A percentile compares a stretch with the other conserved stretches of the same genome.
These are phyloP conservation scores for Tetrahymena thermophila DNA, from an alignment of 73 alveolate species.

Conservation along the genomic window DNA sequence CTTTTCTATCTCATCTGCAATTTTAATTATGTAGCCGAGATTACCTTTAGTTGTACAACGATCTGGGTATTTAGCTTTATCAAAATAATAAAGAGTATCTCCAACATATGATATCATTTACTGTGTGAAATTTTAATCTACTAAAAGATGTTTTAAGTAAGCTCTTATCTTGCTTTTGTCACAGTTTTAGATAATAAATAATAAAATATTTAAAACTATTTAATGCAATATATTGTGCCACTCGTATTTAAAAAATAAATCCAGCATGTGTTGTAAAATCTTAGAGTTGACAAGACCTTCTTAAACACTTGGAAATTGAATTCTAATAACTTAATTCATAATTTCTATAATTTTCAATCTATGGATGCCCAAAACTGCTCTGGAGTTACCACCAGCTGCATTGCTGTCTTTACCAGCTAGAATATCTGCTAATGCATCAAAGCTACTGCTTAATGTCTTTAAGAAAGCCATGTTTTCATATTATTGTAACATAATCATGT, in stretches of 20 bases:
- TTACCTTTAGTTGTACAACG: neutral
- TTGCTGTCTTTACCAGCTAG: neutral
- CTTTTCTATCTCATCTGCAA: neutral
- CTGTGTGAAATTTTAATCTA: neutral
- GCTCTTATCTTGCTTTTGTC: neutral
- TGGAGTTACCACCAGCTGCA: neutral
- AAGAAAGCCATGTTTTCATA: neutral
- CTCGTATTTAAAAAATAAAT: neutral
- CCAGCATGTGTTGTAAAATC: neutral
- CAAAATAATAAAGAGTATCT: neutral
- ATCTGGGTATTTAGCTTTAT: neutral
- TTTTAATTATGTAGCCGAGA: neutral
- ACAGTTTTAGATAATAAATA: neutral
- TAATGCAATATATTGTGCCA: neutral
- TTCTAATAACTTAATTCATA: neutral
- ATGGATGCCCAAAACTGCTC: neutral
- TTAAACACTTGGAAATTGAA: neutral
- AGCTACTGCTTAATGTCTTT: neutral
- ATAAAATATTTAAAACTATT: neutral
- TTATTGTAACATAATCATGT: neutral
- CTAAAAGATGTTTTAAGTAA: neutral
- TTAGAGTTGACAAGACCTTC: neutral
- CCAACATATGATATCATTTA: neutral
- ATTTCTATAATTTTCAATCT: neutral
- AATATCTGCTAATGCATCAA: neutral